phyloP scores from a whole-genome alignment of 768 basidiomycete species.

The Stropharia rugosoannulata region DNA sequence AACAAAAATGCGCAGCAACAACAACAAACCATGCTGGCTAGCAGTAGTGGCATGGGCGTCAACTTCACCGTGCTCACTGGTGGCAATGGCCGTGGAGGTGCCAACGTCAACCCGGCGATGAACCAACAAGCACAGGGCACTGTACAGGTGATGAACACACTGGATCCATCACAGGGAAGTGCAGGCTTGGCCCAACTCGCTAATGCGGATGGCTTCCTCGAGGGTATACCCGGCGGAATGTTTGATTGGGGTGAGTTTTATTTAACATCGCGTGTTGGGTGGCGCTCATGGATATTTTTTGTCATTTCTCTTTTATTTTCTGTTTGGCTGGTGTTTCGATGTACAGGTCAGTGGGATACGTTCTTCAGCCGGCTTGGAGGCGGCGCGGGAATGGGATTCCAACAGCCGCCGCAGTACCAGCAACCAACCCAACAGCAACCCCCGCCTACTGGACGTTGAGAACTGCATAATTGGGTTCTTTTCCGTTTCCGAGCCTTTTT shows the following conservation, averaged over 20 bases:
- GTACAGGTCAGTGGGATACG: constrained; percentile 76
- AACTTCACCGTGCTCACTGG: constrained; percentile 52
- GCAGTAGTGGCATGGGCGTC: constrained; percentile 31
- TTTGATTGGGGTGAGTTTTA: constrained; percentile 76
- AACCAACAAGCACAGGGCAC: constrained; percentile 49
- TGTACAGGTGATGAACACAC: constrained; percentile 76
- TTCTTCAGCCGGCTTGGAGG: constrained; percentile 66
- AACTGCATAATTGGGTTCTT: neutral
- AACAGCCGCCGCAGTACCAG: constrained; percentile 21
- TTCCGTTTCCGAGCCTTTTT: neutral
- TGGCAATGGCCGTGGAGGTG: constrained; percentile 27
- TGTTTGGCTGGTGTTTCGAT: constrained; percentile 1
- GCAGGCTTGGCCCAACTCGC: constrained; percentile 62
- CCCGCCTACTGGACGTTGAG: neutral
- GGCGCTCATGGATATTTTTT: neutral
- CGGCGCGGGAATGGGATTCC: constrained; percentile 15
- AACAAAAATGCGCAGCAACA: constrained; percentile 18
- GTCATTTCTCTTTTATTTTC: neutral
- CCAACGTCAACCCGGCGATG: constrained; percentile 78
- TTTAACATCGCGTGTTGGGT: neutral
- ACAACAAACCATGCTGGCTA: constrained; percentile 22
- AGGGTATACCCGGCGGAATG: constrained; percentile 81
- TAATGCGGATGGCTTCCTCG: constrained; percentile 69
- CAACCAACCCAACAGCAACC: constrained; percentile 7
- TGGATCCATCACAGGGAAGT: constrained; percentile 59